Percentiles rank a stretch among this genome's conserved stretches.
Evolutionary conservation across 805 yeast species (phyloP).

Genomic region (Zygosaccharomyces lentus): DNA sequence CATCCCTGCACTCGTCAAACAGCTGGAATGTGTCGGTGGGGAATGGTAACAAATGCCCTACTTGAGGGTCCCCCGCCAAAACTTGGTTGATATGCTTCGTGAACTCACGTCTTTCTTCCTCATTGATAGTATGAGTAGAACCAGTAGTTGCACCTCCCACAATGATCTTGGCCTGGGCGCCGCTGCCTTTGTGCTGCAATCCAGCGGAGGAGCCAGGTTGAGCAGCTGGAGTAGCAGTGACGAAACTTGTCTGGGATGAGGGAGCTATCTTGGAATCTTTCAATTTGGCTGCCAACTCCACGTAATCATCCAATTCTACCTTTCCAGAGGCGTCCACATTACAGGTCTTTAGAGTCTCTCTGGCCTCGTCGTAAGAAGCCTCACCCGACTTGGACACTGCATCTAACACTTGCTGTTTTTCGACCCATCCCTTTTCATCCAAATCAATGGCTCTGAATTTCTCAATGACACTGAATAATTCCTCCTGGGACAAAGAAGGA

Average conservation of each 20-base stretch:
- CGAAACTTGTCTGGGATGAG: slow-evolving; percentile 33
- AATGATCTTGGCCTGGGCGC: slow-evolving; percentile 68
- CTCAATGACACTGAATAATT: slow-evolving; percentile 78
- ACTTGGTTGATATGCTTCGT: slow-evolving; percentile 94
- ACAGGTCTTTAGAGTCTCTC: slow-evolving; percentile 88
- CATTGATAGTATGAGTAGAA: slow-evolving; percentile 92
- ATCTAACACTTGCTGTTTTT: slow-evolving; percentile 84
- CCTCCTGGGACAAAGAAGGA: slow-evolving; percentile 82
- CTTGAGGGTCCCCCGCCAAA: slow-evolving; percentile 78
- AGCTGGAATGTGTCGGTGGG: slow-evolving; percentile 92
- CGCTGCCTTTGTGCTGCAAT: slow-evolving; percentile 48
- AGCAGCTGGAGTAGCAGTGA: slow-evolving; percentile 26
- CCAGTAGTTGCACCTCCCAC: slow-evolving; percentile 86
- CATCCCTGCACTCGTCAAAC: slow-evolving; percentile 95
- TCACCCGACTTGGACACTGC: slow-evolving; percentile 73
- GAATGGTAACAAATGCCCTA: slow-evolving; percentile 82
- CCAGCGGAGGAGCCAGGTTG: slow-evolving; percentile 35
- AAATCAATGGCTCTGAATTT: slow-evolving; percentile 80
- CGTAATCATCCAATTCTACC: slow-evolving; percentile 94
- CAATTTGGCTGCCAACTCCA: slow-evolving; percentile 74
- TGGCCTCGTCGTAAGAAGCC: slow-evolving; percentile 83
- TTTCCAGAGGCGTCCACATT: slow-evolving; percentile 95
- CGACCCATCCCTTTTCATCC: slow-evolving; percentile 92
- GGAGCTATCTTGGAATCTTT: slow-evolving; percentile 41
- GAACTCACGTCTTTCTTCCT: slow-evolving; percentile 93